phyloP scores from a whole-genome alignment of 2,329 filamentous ascomycete species.

The Fusarium lateritium region DNA sequence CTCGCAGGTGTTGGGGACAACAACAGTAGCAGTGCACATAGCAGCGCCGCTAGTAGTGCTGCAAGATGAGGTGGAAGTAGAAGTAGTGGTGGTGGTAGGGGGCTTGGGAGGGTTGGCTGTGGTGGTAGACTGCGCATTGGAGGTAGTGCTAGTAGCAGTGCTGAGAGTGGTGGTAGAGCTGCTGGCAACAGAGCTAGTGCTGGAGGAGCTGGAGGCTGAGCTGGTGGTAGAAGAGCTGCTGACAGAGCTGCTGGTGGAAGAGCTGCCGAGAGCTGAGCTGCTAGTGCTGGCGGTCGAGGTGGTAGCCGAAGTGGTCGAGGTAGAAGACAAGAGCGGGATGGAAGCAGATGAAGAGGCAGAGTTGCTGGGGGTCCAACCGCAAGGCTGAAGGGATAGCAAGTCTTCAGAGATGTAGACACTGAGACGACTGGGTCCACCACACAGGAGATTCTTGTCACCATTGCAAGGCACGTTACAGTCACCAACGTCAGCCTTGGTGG shows the following conservation, averaged over 20 bases:
- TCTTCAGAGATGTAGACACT: slow-evolving; percentile 65
- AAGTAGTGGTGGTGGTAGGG: slow-evolving; percentile 37
- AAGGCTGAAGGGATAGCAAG: slow-evolving; percentile 66
- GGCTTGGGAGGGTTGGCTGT: slow-evolving; percentile 21
- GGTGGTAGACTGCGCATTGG: slow-evolving; percentile 27
- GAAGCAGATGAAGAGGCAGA: slow-evolving; percentile 22
- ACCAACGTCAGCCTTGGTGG: slow-evolving; percentile 52
- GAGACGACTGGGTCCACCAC: slow-evolving; percentile 61
- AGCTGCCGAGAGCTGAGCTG: background rate
- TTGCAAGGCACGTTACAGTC: slow-evolving; percentile 68
- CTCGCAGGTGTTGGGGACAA: slow-evolving; percentile 65
- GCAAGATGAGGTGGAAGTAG: slow-evolving; percentile 45
- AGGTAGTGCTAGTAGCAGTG: slow-evolving; percentile 54
- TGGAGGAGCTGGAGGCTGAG: slow-evolving; percentile 27
- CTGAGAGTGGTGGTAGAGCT: slow-evolving; percentile 52
- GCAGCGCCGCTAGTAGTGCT: slow-evolving; percentile 56
- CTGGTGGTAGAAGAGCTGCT: slow-evolving; percentile 22
- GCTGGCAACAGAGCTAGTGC: slow-evolving; percentile 44
- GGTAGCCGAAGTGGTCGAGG: slow-evolving; percentile 21
- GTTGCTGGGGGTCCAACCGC: slow-evolving; percentile 54
- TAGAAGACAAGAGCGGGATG: slow-evolving; percentile 18
- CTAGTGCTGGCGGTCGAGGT: slow-evolving; percentile 15
- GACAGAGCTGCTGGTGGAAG: slow-evolving; percentile 6
- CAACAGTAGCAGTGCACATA: slow-evolving; percentile 64
- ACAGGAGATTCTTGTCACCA: slow-evolving; percentile 60